A percentile compares a stretch with the other conserved stretches of the same genome.
phyloP scores from a whole-genome alignment of 768 basidiomycete genomes.

The Rhodosporidiobolus sp. region DNA sequence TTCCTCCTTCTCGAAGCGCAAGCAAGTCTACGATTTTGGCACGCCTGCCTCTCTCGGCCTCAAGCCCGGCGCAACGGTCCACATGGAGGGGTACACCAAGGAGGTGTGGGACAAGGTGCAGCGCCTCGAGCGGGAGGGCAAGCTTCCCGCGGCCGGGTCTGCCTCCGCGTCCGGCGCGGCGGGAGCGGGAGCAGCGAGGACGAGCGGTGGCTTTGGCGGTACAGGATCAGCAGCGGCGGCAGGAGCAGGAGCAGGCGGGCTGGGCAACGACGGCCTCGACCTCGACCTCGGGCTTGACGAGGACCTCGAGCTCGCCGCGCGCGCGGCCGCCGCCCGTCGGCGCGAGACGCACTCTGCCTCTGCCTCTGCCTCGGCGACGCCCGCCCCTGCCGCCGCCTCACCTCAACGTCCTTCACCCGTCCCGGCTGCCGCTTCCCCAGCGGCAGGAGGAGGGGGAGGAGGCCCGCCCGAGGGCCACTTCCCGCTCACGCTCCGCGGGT shows the following conservation, averaged over 20 bases:
- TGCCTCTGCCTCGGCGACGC: background rate
- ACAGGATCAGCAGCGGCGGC: no score
- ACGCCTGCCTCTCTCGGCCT: conserved; percentile 24
- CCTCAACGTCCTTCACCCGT: no score
- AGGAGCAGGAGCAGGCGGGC: no score
- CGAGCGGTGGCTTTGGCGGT: no score
- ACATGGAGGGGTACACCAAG: conserved; percentile 5
- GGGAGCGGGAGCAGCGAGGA: background rate
- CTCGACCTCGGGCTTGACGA: background rate
- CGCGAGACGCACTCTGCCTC: no score
- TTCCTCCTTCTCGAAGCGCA: background rate
- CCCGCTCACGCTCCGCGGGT: conserved; percentile 28
- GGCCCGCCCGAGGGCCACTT: no score
- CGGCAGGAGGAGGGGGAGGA: no score
- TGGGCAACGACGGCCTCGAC: no score
- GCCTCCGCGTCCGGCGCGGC: background rate
- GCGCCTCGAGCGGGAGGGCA: background rate
- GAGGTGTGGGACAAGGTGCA: conserved; percentile 10
- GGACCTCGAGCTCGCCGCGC: background rate
- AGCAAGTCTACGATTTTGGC: conserved; percentile 29
- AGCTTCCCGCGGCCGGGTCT: no score
- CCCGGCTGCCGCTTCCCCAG: no score
- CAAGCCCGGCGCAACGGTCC: background rate
- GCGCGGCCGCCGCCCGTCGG: no score
- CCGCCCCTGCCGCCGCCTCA: background rate